Evolutionary conservation across 73 alveolate genomes (phyloP).

Genomic region (Paramecium bursaria): DNA sequence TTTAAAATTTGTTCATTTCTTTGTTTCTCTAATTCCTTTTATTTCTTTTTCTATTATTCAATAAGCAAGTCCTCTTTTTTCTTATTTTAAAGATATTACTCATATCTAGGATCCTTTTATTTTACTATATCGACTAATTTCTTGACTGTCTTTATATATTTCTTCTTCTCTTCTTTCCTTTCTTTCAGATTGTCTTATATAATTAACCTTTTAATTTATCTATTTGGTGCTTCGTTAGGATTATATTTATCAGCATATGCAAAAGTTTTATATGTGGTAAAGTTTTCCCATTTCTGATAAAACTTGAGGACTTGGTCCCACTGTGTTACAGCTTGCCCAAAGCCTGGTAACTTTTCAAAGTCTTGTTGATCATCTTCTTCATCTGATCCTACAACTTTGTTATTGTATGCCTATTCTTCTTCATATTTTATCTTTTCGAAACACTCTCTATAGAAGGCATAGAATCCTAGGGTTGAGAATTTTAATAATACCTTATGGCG

Average conservation of each 20-base stretch:
- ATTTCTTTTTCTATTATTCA: slow-evolving; percentile 63
- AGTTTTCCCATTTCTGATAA: slow-evolving; percentile 83
- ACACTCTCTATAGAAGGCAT: slow-evolving; percentile 78
- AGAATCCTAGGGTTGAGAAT: slow-evolving; percentile 68
- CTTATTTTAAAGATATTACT: slow-evolving; percentile 41
- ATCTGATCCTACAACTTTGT: slow-evolving; percentile 69
- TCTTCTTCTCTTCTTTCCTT: slow-evolving; percentile 82
- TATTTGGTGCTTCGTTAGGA: slow-evolving; percentile 84
- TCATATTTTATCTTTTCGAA: slow-evolving; percentile 81
- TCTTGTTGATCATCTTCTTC: slow-evolving; percentile 76
- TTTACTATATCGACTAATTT: slow-evolving; percentile 78
- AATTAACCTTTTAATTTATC: slow-evolving; percentile 82
- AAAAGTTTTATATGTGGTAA: slow-evolving; percentile 80
- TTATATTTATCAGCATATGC: slow-evolving; percentile 86
- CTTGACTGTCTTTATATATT: slow-evolving; percentile 74
- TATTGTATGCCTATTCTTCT: slow-evolving; percentile 74
- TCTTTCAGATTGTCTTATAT: slow-evolving; percentile 85
- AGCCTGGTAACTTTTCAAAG: slow-evolving; percentile 81
- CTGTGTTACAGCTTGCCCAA: slow-evolving; percentile 46
- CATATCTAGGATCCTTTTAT: slow-evolving; percentile 83
- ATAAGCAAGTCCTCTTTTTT: slow-evolving; percentile 61
- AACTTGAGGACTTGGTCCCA: slow-evolving; percentile 73
- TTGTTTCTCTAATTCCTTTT: slow-evolving; percentile 63
- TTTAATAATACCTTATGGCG: slow-evolving; percentile 67
- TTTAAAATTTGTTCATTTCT: slow-evolving; percentile 70